These are phyloP conservation scores for Fusarium illudens DNA, from an alignment of 2,329 filamentous ascomycete species.

Conservation along the genomic window DNA sequence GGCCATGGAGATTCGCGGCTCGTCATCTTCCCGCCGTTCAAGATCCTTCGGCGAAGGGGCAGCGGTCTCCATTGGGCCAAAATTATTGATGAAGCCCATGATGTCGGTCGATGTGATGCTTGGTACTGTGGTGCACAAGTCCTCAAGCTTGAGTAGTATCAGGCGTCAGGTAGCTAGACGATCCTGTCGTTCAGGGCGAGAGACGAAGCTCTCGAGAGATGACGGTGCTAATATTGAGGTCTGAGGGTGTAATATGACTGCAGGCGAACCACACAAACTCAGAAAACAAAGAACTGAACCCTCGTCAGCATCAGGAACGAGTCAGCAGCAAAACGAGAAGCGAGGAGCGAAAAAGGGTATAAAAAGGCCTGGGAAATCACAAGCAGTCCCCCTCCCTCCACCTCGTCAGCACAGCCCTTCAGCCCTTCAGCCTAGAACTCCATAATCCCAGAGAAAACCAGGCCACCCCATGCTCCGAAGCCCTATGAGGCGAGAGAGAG, in stretches of 20 bases:
- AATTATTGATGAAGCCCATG: slow-evolving; percentile 6
- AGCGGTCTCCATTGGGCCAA: slow-evolving; percentile 9
- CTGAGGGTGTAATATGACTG: not conserved
- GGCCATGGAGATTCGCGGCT: not conserved
- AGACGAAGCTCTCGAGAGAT: not conserved
- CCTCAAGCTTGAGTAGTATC: not conserved
- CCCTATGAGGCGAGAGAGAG: not conserved
- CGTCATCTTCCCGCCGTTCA: not conserved
- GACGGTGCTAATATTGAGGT: not conserved
- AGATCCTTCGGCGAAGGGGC: slow-evolving; percentile 7
- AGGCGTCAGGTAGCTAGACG: not conserved
- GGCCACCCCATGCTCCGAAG: not conserved
- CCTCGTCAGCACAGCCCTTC: not conserved
- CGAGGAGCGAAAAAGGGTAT: not conserved
- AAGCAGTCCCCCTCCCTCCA: not conserved
- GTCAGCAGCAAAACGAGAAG: not conserved
- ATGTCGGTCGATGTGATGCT: not conserved
- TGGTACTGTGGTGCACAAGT: not conserved
- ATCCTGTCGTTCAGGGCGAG: not conserved
- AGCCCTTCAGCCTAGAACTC: not conserved
- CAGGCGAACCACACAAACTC: not conserved
- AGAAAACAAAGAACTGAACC: not conserved
- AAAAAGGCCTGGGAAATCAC: not conserved
- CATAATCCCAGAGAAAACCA: not conserved
- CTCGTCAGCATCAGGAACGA: not conserved